Evolutionary conservation across 2,329 filamentous ascomycete species (phyloP), one percentile per base, ranked within the genome.

Genomic region (Fusarium xyrophilum): DNA sequence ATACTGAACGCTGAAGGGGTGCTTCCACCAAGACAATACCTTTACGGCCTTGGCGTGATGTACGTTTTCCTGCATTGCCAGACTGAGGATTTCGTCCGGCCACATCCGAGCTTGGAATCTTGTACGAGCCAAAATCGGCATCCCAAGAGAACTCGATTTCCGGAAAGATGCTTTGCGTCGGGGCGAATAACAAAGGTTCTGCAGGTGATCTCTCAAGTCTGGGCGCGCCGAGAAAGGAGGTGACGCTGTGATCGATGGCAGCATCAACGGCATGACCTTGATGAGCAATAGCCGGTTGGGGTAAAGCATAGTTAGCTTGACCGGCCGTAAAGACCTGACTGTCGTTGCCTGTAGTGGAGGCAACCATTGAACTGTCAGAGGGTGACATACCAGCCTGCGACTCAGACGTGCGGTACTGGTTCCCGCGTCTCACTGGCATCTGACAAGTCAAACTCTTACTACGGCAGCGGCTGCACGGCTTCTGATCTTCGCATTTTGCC

Each of bases 401-500:
- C 43, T 73, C 71, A 17, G 71, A 73, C 13, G 71, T 73, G 23
- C 71, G 63, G 35, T 74, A 73, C 48, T 73, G 71, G 35, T 68
- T 71, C 21, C 68, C 63, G 6, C 71, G 71, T 44, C 71, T 65
- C n/a, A 62, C 57, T 32, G 71, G 71, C 71, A 73, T 74, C 54
- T 74, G 71, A 27, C 72, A 74, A 28, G 63, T 52, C 36, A 74
- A 58, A 28, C 69, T 73, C 61, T 74, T 74, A 47, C 48, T 74
- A 14, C 72, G 71, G 33, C 72, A 74, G n/a, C 72, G 72, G 43
- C 66, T 70, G 35, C 72, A 74, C 6, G 72, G 72, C 40, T 74
- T 74, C 52, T 74, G 72, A 28, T 74, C 72, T 30, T 74, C 72
- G 35, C 72, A 74, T 40, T 74, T 74, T 17, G 72, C 72, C 38